Conservation (phyloP, 2,329 filamentous ascomycete species). For the Mariannaea elegans region DNA sequence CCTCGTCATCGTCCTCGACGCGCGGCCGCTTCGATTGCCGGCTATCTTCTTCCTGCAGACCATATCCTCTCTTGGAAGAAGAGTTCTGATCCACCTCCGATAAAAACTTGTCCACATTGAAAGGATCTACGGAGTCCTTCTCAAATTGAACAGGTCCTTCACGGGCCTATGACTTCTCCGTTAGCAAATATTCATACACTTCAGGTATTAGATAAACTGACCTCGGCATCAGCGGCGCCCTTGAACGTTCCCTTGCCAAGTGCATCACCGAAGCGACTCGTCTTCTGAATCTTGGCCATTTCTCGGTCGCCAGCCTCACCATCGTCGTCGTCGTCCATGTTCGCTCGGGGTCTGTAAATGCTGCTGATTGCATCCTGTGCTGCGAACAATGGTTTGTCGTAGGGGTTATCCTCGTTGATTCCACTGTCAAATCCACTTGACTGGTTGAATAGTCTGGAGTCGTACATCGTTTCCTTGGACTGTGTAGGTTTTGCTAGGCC, state of each 20-base stretch:
- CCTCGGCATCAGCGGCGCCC: conserved; percentile 83
- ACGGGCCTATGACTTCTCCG: conserved; percentile 62
- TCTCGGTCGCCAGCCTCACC: conserved; percentile 83
- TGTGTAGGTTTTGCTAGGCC: conserved; percentile 95
- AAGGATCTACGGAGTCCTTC: conserved; percentile 85
- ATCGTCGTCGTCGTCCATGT: conserved; percentile 79
- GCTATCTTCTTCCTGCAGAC: conserved; percentile 72
- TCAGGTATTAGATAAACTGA: conserved; percentile 49
- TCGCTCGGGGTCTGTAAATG: conserved; percentile 86
- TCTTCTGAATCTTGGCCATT: conserved; percentile 88
- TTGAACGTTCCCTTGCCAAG: conserved; percentile 92
- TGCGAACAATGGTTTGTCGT: conserved; percentile 96
- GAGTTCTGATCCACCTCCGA: conserved; percentile 75
- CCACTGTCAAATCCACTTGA: conserved; percentile 88
- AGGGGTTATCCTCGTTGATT: conserved; percentile 97
- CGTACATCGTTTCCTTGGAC: conserved; percentile 94
- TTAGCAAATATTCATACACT: conserved; percentile 41
- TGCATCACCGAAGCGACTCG: conserved; percentile 83
- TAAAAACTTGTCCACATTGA: conserved; percentile 94
- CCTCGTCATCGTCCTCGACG: conserved; percentile 74
- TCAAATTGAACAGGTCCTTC: conserved; percentile 97
- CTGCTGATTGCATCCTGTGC: conserved; percentile 94
- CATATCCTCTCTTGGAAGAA: conserved; percentile 78
- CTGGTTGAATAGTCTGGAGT: conserved; percentile 94
- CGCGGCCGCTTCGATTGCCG: conserved; percentile 76